Percentiles rank a stretch among this genome's conserved stretches.
Evolutionary conservation across 2,329 filamentous ascomycete species (phyloP).

Genomic region (Gremmenia infestans): DNA sequence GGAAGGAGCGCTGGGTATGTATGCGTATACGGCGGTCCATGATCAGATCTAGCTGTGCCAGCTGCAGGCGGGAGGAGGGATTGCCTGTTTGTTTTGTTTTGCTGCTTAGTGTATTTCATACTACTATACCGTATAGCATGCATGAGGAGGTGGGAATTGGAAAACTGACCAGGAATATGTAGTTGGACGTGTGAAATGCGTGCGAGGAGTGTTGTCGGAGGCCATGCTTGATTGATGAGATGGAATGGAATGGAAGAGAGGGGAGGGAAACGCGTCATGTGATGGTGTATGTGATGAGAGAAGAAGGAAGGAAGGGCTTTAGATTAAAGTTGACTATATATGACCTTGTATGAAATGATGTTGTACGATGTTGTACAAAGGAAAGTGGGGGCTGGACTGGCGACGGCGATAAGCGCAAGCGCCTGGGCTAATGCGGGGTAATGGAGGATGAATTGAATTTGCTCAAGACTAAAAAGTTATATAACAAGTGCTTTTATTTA

Average conservation of each 20-base stretch:
- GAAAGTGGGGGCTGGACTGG: background rate
- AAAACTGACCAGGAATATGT: conserved; percentile 20
- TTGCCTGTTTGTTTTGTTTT: background rate
- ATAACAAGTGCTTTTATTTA: no score
- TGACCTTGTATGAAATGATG: no score
- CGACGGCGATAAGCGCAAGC: background rate
- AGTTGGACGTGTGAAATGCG: conserved; percentile 24
- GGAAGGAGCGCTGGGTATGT: background rate
- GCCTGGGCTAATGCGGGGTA: background rate
- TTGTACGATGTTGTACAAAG: background rate
- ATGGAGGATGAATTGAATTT: background rate
- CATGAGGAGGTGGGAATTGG: background rate
- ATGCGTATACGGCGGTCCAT: background rate
- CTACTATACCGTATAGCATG: no score
- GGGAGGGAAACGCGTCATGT: background rate
- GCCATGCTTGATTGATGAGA: background rate
- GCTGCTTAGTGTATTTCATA: no score
- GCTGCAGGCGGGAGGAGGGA: background rate
- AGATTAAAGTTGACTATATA: background rate
- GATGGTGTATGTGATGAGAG: no score
- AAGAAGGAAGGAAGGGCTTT: background rate
- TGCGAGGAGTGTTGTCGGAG: background rate
- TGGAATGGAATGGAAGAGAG: background rate
- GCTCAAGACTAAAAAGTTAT: no score
- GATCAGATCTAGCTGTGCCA: background rate